Base-by-base conservation (phyloP, 768 basidiomycete species). In the Megacollybia marginata region DNA sequence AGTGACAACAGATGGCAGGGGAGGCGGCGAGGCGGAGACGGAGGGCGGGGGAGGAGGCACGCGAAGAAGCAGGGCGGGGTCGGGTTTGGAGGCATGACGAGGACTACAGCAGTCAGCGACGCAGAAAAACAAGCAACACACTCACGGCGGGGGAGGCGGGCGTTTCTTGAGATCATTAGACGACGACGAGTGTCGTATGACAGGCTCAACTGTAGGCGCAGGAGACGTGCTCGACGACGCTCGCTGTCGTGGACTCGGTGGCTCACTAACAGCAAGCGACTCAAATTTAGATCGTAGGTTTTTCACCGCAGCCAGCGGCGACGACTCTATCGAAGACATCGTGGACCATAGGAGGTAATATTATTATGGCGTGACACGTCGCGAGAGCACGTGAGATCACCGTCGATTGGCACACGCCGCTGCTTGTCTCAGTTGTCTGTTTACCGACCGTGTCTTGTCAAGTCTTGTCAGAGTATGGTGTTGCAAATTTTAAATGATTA, bases 1-100 rank as follows among this genome's bases (percentile, higher is more conserved):
- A n/a, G n/a, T n/a, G n/a, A n/a, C n/a, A n/a, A n/a, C n/a, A 0
- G 81, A 85, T 0, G 88, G 88, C 0, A 88, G 88, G 0, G 88
- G 88, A 0, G 78, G 85, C 19, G 83, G 74, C 51, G 48, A 42
- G 35, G 47, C 28, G 1, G 23, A 40, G 11, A 48, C 42, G 32
- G 50, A 46, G 5, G 47, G 52, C 43, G 50, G 55, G 10, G 54
- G 62, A 48, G 52, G 60, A 54, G 45, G 61, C 47, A 52, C 61
- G 42, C 47, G 33, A 32, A 50, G 52, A 46, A 55, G 44, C 31
- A 11, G 53, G 48, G 31, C 46, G 46, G 33, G 54, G 62, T 33
- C 59, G 62, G 23, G 64, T 62, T 44, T 70, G 59, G 9, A 70
- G 32, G 71, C 68, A 8, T 64, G 62, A 16, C 64, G 65, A 42